Evolutionary conservation across 805 yeast genomes (phyloP), one percentile per base, ranked within the genome.

Genomic region (Schizosaccharomyces lindneri): DNA sequence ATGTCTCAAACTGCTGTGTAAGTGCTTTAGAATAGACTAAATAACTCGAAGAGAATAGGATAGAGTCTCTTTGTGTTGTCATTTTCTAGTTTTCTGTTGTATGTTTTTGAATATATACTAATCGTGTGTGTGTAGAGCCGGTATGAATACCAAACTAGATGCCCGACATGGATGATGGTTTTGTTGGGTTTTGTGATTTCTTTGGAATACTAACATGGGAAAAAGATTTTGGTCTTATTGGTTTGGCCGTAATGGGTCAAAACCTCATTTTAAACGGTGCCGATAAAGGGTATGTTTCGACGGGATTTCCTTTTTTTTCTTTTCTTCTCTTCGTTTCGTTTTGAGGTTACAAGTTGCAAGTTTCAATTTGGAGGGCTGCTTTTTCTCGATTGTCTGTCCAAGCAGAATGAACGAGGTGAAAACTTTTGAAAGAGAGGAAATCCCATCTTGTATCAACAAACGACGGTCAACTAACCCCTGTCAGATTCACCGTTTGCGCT

Each of bases 241-340:
- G 98, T 74, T 81, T 90, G 81, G 98, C 98, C 84, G 98, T 90
- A 68, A 90, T 90, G 98, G 98, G 98, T 76, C 95, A 74, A 80
- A 90, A 90, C 82, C 79, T 90, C 81, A 87, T 90, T 74, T 81
- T 90, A 68, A 90, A 90, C 76, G 95, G 94, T 71, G 98, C 98
- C 68, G 98, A 90, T 80, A 95, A 90, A 78, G 97, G 97, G 27
- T 65, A 65, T 9, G 60, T 24, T 46, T 46, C 5, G 32, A 31
- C 32, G 32, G 32, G 27, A 27, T 27, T 27, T 27, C 27, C 27
- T 27, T 27, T 27, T 27, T 27, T 27, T 27, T 27, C 3, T 27
- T 27, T 27, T 27, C 3, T 27, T n/a, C n/a, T n/a, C n/a, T n/a
- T n/a, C n/a, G 27, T 27, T 2, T 27, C 27, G 27, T 27, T 27